Conservation (phyloP, 495 filamentous ascomycete genomes). For the Talaromyces borbonicus region DNA sequence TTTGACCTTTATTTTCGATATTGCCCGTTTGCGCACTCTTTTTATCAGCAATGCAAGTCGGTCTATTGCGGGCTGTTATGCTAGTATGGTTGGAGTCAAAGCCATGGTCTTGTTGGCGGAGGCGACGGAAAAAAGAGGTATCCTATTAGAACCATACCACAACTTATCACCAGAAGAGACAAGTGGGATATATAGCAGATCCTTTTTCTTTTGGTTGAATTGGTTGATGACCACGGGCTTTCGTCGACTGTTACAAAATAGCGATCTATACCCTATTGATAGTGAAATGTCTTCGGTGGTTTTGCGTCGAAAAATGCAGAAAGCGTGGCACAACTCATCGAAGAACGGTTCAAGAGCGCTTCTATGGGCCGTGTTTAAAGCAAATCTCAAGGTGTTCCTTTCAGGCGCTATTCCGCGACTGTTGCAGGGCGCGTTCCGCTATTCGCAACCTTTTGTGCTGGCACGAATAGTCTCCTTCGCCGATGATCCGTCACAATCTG, state of each 20-base stretch:
- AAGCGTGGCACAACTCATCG: not conserved
- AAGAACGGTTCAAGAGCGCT: conserved; percentile 24
- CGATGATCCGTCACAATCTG: conserved; percentile 24
- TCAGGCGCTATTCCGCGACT: conserved; percentile 42
- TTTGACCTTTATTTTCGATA: conserved; percentile 48
- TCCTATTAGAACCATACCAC: conserved; percentile 32
- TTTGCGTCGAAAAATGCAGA: not conserved
- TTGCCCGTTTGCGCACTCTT: conserved; percentile 43
- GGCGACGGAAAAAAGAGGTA: conserved; percentile 40
- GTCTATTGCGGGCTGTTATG: not conserved
- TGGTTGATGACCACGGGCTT: conserved; percentile 37
- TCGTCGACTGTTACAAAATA: conserved; percentile 20
- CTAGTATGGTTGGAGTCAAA: conserved; percentile 37
- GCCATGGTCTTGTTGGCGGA: conserved; percentile 41
- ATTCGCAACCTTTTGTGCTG: conserved; percentile 56
- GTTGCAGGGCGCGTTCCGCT: conserved; percentile 46
- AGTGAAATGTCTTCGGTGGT: not conserved
- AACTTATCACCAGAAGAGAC: conserved; percentile 49
- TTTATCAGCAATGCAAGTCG: conserved; percentile 31
- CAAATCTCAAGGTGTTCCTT: conserved; percentile 35
- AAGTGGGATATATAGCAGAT: conserved; percentile 40
- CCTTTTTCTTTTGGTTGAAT: conserved; percentile 52
- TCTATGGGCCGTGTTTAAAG: conserved; percentile 32
- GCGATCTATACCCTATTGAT: conserved; percentile 22
- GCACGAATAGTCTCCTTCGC: conserved; percentile 40